Evolutionary conservation across 257 asterid species (phyloP).

Genomic region (Ilex asprella): DNA sequence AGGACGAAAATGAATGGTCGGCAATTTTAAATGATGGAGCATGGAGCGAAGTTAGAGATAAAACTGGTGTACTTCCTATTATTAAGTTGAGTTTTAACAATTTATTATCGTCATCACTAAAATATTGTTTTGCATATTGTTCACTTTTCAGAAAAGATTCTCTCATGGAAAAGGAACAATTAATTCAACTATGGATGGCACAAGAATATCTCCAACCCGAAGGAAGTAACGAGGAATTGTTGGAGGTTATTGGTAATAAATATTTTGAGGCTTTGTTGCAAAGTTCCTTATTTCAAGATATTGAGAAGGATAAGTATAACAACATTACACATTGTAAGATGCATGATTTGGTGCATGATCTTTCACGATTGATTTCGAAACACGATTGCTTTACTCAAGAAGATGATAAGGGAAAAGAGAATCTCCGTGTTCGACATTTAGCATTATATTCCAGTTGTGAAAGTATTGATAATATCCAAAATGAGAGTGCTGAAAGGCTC

Average conservation of each 20-base stretch:
- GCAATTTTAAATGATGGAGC: slow-evolving; percentile 3
- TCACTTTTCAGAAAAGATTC: neutral
- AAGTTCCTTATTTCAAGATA: slow-evolving; percentile 26
- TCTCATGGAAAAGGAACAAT: neutral
- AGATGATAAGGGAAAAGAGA: neutral
- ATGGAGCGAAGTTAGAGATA: neutral
- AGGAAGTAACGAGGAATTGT: slow-evolving; percentile 5
- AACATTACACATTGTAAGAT: slow-evolving; percentile 10
- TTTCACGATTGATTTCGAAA: slow-evolving; percentile 15
- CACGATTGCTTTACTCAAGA: neutral
- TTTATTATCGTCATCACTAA: no score
- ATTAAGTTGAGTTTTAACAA: neutral
- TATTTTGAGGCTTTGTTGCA: slow-evolving; percentile 16
- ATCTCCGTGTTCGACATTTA: slow-evolving; percentile 2
- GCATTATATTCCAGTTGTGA: neutral
- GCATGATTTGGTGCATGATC: slow-evolving; percentile 35
- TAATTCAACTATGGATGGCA: slow-evolving; percentile 29
- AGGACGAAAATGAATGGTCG: slow-evolving; percentile 12
- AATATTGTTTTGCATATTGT: no score
- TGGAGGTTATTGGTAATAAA: slow-evolving; percentile 10
- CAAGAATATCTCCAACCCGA: slow-evolving; percentile 23
- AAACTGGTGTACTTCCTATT: neutral
- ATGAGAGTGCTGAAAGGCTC: slow-evolving; percentile 7
- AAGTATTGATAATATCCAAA: neutral
- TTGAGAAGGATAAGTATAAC: slow-evolving; percentile 2